Evolutionary conservation across 768 basidiomycete genomes (phyloP), one percentile per base, ranked within the genome.

Genomic region (Amylocystis lapponica): DNA sequence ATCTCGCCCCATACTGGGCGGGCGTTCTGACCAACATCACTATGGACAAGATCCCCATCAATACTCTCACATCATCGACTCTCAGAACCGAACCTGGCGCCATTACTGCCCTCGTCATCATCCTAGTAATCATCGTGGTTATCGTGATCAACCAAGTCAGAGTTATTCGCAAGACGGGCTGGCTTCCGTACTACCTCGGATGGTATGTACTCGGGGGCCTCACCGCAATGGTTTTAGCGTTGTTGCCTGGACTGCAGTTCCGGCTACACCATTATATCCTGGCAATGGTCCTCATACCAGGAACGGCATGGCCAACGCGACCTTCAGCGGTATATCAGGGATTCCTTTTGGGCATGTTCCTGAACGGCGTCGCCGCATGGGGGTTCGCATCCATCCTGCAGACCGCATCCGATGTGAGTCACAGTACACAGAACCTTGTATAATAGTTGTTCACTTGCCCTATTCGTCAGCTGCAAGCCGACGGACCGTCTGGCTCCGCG

Each of bases 201-300:
- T 90, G 89, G 85, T 86, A 86, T 56, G 63, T 76, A 27, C 56
- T 70, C 23, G 86, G 84, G 12, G 87, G 79, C 1, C 60, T 86
- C 13, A 70, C 82, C n/a, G 56, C 74, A 19, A 56, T 88, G 11
- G 76, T 90, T 4, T 59, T 93, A 34, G 75, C 81, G 3, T 66
- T 77, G 39, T 66, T 92, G 14, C 88, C 89, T 9, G 80, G 76
- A 5, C 58, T 91, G 36, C 62, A 76, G 38, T 66, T 90, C 33
- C 75, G 89, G 27, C 51, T 92, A 19, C 91, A 94, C 54, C 91
- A 93, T 59, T 93, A 92, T 56, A 76, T 93, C 40, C 68, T 86
- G 21, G 76, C 82, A 0, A 82, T 92, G 61, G 69, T 74, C 9
- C 69, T 91, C 39, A 72, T 91, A 23, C 86, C 89, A 25, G 80